These are phyloP conservation scores for Oidiodendron maius DNA, from an alignment of 495 filamentous ascomycete genomes.

Conservation along the genomic window DNA sequence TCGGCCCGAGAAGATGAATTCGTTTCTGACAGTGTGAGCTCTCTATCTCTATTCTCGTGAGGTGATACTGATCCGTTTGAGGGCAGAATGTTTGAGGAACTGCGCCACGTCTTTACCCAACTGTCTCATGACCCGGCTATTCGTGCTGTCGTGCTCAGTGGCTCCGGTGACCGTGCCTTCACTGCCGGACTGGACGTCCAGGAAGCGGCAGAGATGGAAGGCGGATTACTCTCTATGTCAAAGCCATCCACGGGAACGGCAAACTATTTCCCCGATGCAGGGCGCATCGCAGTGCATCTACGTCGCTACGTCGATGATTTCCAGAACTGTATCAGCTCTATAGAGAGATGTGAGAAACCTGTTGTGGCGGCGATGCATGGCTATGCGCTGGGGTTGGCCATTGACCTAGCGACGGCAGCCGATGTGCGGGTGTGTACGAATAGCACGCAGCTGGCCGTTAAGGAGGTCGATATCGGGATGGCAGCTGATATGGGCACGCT, in stretches of 20 bases:
- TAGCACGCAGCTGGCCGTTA: conserved; percentile 67
- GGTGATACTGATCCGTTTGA: too few relatives aligned
- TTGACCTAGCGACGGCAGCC: conserved; percentile 72
- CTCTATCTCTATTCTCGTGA: too few relatives aligned
- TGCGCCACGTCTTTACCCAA: conserved; percentile 70
- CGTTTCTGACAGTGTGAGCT: too few relatives aligned
- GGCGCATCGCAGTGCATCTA: conserved; percentile 58
- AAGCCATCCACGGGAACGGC: too few relatives aligned
- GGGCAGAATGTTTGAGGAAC: conserved; percentile 85
- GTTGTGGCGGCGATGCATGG: conserved; percentile 70
- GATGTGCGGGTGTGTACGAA: conserved; percentile 72
- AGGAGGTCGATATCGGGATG: conserved; percentile 92
- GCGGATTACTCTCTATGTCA: too few relatives aligned
- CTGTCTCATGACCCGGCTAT: conserved; percentile 69
- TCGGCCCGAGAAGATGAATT: conserved; percentile 82
- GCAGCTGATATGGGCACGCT: conserved; percentile 95
- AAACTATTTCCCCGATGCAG: conserved; percentile 42
- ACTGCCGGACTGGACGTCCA: conserved; percentile 78
- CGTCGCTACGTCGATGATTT: conserved; percentile 68
- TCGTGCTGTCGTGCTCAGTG: conserved; percentile 75
- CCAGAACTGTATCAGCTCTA: conserved; percentile 66
- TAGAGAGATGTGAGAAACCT: conserved; percentile 90
- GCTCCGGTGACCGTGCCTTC: conserved; percentile 79
- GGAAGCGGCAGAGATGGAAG: too few relatives aligned
- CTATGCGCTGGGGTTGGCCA: conserved; percentile 70